Evolutionary conservation across 2,329 filamentous ascomycete species (phyloP), one percentile per base, ranked within the genome.

Genomic region (Microdochium nivale): DNA sequence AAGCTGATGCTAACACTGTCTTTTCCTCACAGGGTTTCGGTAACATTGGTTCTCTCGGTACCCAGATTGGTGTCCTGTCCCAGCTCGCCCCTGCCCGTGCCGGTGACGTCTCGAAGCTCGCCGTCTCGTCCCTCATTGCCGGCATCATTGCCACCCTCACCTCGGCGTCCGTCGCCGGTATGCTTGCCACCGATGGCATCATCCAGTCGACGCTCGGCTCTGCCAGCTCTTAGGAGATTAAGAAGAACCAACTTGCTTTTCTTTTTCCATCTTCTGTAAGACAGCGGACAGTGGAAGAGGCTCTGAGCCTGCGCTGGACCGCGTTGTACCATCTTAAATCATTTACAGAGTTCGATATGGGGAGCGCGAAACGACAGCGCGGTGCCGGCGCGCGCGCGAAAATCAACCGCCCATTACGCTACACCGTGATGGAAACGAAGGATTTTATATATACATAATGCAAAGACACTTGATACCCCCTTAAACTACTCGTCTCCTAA

Each of bases 31-130:
- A 72, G 70, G 82, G 82, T 25, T 90, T 90, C 65, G 90, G 88
- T 56, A 95, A 95, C 73, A 86, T 95, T 59, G 87, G 87, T 51
- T 92, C 88, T 27, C 79, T 95, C 48, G 90, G 90, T 65, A 92
- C 90, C 52, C 90, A 95, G 70, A 94, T 95, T 55, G 90, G 90
- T 73, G 88, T 95, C 53, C 77, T 95, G 50, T 81, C 86, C 3
- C 89, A 95, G 70, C 81, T 95, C 54, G 85, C 88, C 0, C 89
- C 90, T 0, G 75, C 76, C 3, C 81, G 89, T 46, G 78, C 81
- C 35, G 87, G 85, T 53, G 87, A 94, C 59, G 85, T 95, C 11
- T 84, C 87, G 3, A 77, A 77, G 47, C 78, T 95, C 25, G 89
- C 89, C 2, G 52, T 95, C 21, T 90, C 86, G 30, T 88, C 90